Evolutionary conservation across 352 stramenopile species (phyloP), one percentile per base, ranked within the genome.

Genomic region (Phytophthora kernoviae): DNA sequence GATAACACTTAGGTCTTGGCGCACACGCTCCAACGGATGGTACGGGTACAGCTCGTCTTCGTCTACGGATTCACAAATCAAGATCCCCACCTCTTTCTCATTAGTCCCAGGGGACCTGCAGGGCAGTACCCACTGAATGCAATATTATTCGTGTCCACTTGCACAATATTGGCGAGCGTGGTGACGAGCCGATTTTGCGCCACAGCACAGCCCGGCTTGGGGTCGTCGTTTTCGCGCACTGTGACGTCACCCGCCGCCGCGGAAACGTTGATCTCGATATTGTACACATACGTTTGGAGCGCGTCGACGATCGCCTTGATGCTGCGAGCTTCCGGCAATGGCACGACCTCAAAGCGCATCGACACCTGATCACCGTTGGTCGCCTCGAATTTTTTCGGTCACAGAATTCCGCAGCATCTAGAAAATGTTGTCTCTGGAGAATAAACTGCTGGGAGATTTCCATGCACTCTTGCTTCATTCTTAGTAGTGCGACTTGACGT

Each of bases 181-280:
- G 68, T 70, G 18, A 83, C 68, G 27, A 81, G 55, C 2, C 65
- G 65, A 58, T 81, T 65, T 37, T 83, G 71, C 9, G 70, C 58
- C 33, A 83, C 48, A 4, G 63, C 60, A 39, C 64, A 65, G 9
- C 46, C 56, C 12, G 54, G 62, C 24, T 57, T 56, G 14, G 55
- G 67, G 52, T 86, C 77, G 61, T 86, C 73, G 24, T 81, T 79
- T 43, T 86, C 73, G 2, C 76, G 76, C n/a, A 86, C 58, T 0
- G 68, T 79, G 17, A 77, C 74, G 44, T 81, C 59, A 8, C 76
- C 70, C 10, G 79, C 43, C 2, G 58, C 55, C 49, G 81, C 76
- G 4, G 73, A 79, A 18, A 83, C 59, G 41, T 51, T 79, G 53
- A 85, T 80, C 39, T 85, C 75, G 21, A 85, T 58, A 45, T 77